Base-by-base conservation (phyloP, 192 early-diverging fungal genomes). In the Pecoramyces ruminantium region DNA sequence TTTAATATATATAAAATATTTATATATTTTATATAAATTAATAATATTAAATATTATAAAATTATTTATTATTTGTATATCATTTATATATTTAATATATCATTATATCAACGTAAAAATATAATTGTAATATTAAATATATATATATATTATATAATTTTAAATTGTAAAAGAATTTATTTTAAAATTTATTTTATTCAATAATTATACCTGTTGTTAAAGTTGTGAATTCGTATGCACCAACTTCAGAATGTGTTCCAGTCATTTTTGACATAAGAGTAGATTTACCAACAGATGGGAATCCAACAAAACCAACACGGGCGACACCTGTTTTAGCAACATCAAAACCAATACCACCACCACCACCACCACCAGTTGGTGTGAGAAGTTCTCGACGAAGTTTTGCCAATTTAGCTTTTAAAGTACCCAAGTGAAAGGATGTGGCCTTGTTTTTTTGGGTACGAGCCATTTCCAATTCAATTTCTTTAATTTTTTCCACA, bases 241-340 rank as follows among this genome's bases (percentile, higher is more conserved):
- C 96, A 29, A 25, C 95, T 89, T 97, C 97, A 78, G 95, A 97
- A 86, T 95, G 93, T 28, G 95, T 97, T 79, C 96, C 96, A 1
- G 97, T 97, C 83, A 99, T 83, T 85, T 98, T 99, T 78, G 92
- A 93, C 96, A 99, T 97, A 51, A 99, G 90, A 28, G 97, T 98
- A 2, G 94, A 96, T 84, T 99, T 99, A 85, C 97, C 97, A 29
- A 99, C 97, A 12, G 95, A 97, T 4, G 96, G 97, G 86, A 99
- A 99, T 29, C 96, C 94, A 84, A 97, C 93, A 83, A 97, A 98
- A 29, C 96, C 97, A 82, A 98, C 94, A 83, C 97, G 94, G 77
- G 96, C 96, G n/a, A 98, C 96, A 86, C 97, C 96, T 38, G 97
- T 99, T 81, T 97, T 97, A 18, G 96, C 96, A 14, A 97, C 97